Evolutionary conservation across 2,329 filamentous ascomycete species (phyloP).

Genomic region (Nemania abortiva): DNA sequence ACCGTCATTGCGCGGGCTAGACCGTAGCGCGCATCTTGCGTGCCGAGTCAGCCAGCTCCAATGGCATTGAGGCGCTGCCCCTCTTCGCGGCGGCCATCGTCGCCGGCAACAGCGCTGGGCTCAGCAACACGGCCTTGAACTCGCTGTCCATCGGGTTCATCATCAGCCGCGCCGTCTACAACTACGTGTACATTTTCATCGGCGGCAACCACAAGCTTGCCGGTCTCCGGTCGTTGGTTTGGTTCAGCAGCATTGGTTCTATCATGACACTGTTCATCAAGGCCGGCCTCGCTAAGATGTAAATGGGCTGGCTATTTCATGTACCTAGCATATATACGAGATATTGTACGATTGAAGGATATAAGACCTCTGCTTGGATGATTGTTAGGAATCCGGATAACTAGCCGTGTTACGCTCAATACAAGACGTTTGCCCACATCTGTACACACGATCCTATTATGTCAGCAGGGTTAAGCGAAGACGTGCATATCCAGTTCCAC

Average conservation of each 20-base stretch:
- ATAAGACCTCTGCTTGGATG: not conserved
- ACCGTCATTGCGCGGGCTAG: slow-evolving; percentile 28
- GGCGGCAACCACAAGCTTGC: slow-evolving; percentile 43
- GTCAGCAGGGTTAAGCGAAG: not conserved
- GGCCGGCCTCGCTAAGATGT: slow-evolving; percentile 42
- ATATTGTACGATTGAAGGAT: slow-evolving; percentile 11
- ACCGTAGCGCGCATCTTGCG: slow-evolving; percentile 43
- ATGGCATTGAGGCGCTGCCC: slow-evolving; percentile 50
- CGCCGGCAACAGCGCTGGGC: slow-evolving; percentile 46
- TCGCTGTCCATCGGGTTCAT: slow-evolving; percentile 43
- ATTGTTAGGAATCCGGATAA: not conserved
- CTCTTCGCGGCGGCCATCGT: slow-evolving; percentile 49
- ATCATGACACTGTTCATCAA: slow-evolving; percentile 46
- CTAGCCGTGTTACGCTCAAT: slow-evolving; percentile 10
- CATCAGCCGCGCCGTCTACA: slow-evolving; percentile 46
- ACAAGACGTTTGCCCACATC: not conserved
- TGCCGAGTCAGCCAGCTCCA: slow-evolving; percentile 47
- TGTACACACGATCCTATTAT: not conserved
- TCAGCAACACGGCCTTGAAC: slow-evolving; percentile 43
- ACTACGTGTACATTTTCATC: slow-evolving; percentile 48
- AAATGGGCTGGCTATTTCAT: slow-evolving; percentile 1
- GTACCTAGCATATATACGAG: not conserved
- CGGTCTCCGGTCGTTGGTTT: slow-evolving; percentile 42
- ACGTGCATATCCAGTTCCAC: not conserved
- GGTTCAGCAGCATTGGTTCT: slow-evolving; percentile 39